Base-by-base conservation (phyloP, 345 rosid genomes). In the Limnanthes douglasii region DNA sequence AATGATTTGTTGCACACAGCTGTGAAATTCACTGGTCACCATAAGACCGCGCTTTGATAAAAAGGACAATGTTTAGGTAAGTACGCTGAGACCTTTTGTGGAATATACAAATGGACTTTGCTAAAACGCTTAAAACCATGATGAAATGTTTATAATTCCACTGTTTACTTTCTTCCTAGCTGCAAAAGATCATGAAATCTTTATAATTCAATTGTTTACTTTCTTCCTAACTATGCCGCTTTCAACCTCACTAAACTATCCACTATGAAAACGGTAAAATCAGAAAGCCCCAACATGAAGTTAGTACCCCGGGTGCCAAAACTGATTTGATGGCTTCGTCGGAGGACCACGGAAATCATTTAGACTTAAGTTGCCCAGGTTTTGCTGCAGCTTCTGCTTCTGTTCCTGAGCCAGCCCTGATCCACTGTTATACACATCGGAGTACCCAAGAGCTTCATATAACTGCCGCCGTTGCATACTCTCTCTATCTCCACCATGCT, bases 271-370 rank as follows among this genome's bases (percentile, higher is more conserved):
- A 19, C 14, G 15, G 34, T 5, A 35, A 27, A 35, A 18, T n/a
- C n/a, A n/a, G 31, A 30, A 46, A 44, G 2, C 14, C 20, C 17
- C 38, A 33, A 7, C 18, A 30, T 5, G 16, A 26, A 1, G 44
- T 57, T 43, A 57, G 34, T 42, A 45, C 46, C 33, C 33, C 9
- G 31, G 54, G 54, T 28, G 51, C 60, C 57, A 54, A 34, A 30
- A 9, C 20, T 35, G 45, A 10, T 35, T 37, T 6, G 8, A 32
- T 27, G 50, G 57, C 37, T 27, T 32, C 3, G 60, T 13, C 19
- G 53, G 13, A 1, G 27, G 25, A 13, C 34, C 63, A 31, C 35
- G 54, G 23, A 34, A 41, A 44, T 26, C 37, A 9, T 32, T 44
- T 5, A 11, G 17, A 40, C 33, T 21, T 21, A 39, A 20, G 31